Percentiles rank a stretch among this genome's conserved stretches.
Evolutionary conservation across 805 yeast genomes (phyloP).

Genomic region (Wickerhamiella dianesei): DNA sequence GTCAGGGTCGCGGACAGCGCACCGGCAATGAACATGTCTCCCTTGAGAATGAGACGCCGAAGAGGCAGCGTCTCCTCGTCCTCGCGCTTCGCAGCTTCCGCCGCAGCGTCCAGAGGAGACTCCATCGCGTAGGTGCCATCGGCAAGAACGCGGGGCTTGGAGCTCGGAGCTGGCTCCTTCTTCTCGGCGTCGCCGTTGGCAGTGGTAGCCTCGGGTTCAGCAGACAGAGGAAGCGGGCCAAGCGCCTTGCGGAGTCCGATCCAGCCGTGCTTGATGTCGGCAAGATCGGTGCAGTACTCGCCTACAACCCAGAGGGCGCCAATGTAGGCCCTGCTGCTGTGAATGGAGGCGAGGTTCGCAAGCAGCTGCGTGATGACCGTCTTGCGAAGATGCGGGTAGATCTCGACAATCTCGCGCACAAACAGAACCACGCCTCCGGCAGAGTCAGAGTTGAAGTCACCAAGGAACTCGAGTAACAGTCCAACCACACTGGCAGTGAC

Average conservation of each 20-base stretch:
- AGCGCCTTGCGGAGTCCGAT: conserved; percentile 63
- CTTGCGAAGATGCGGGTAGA: conserved; percentile 66
- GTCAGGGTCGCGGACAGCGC: conserved; percentile 79
- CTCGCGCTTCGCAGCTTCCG: conserved; percentile 27
- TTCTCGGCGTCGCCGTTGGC: conserved; percentile 24
- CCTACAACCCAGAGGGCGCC: conserved; percentile 95
- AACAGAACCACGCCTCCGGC: conserved; percentile 86
- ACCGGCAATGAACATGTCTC: conserved; percentile 84
- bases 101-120: conserved; percentile 47
- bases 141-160: conserved; percentile 70
- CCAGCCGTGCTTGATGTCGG: conserved; percentile 75
- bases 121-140: conserved; percentile 99
- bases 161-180: conserved; percentile 12
- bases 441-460: conserved; percentile 66
- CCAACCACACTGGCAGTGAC: conserved; percentile 88
- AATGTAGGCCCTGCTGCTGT: conserved; percentile 81
- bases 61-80: conserved; percentile 43
- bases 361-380: conserved; percentile 53
- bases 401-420: conserved; percentile 87
- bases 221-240: conserved; percentile 77
- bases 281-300: conserved; percentile 65
- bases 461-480: conserved; percentile 68
- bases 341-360: conserved; percentile 46
- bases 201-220: conserved; percentile 17
- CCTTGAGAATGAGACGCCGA: conserved; percentile 66